Conservation (phyloP, 2,329 filamentous ascomycete species). For the Aureobasidium namibiae region DNA sequence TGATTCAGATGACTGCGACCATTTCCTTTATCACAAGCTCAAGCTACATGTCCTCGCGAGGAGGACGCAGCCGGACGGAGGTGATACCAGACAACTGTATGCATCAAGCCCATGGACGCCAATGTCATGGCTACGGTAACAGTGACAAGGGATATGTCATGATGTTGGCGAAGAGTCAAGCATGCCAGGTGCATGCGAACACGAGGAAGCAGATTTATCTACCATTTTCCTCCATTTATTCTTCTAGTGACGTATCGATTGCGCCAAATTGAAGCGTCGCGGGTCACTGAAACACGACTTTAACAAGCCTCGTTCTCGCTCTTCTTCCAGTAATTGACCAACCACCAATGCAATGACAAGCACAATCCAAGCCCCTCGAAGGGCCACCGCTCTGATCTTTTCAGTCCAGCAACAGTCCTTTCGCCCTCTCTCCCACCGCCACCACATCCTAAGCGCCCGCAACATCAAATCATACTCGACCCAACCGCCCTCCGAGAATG, state of each 20-base stretch:
- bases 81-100: too few relatives aligned
- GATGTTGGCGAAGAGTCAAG: too few relatives aligned
- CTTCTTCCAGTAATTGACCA: not conserved
- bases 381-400: not conserved
- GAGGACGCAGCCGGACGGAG: too few relatives aligned
- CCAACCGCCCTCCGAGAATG: not conserved
- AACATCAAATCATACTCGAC: not conserved
- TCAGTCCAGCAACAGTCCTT: not conserved
- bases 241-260: conserved; percentile 4
- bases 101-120: too few relatives aligned
- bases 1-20: too few relatives aligned
- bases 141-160: too few relatives aligned
- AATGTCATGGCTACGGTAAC: too few relatives aligned
- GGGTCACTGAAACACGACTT: not conserved
- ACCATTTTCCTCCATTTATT: not conserved
- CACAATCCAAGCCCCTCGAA: not conserved
- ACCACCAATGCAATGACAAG: conserved; percentile 11
- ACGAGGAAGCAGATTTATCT: not conserved
- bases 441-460: not conserved
- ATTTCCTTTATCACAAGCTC: too few relatives aligned
- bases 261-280: not conserved
- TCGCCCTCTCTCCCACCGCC: not conserved
- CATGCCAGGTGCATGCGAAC: not conserved
- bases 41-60: too few relatives aligned
- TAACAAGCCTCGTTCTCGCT: not conserved